Percentiles rank a stretch among this genome's conserved stretches.
Evolutionary conservation across 805 yeast genomes (phyloP).

Genomic region (Teunomyces tritomae): DNA sequence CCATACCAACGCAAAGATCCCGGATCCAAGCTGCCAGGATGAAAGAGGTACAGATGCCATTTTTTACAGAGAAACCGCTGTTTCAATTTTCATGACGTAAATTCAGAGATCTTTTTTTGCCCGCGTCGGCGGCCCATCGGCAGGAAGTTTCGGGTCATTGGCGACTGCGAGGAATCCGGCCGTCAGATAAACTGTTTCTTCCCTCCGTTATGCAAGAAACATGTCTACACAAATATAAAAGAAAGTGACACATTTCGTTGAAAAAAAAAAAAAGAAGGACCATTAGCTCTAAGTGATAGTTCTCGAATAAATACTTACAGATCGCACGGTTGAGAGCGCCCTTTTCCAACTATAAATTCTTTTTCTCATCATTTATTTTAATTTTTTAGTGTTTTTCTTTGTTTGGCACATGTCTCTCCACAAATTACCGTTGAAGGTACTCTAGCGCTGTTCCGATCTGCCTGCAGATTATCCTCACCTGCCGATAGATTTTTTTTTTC

Average conservation of each 20-base stretch:
- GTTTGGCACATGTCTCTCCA: background rate
- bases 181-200: too few relatives aligned
- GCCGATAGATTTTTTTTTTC: too few relatives aligned
- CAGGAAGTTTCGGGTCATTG: background rate
- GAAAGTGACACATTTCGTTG: too few relatives aligned
- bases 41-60: constrained; percentile 5
- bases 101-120: background rate
- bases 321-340: background rate
- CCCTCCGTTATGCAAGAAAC: too few relatives aligned
- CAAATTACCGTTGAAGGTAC: background rate
- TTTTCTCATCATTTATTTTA: background rate
- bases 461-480: too few relatives aligned
- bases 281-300: too few relatives aligned
- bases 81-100: background rate
- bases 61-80: background rate
- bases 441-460: too few relatives aligned
- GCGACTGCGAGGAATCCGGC: too few relatives aligned
- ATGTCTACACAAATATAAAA: too few relatives aligned
- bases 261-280: too few relatives aligned
- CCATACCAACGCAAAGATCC: constrained; percentile 31
- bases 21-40: constrained; percentile 8
- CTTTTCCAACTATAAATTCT: background rate
- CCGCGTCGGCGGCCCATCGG: background rate
- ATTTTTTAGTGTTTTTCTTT: background rate
- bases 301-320: too few relatives aligned